phyloP scores from a whole-genome alignment of 192 early-diverging fungal genomes.

The Pilobolus umbonatus region DNA sequence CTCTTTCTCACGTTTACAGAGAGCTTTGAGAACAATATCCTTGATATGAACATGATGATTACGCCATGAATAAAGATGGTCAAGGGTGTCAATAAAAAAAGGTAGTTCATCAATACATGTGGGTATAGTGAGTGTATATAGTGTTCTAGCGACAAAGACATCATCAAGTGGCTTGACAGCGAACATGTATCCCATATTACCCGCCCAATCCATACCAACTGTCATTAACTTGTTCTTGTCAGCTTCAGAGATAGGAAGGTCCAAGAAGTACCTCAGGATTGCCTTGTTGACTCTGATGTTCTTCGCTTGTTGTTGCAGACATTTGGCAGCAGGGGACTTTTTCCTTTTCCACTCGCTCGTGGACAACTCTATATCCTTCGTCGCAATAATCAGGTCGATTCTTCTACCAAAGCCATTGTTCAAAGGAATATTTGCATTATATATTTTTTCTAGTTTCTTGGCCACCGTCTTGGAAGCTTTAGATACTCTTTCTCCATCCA shows the following conservation, averaged over 20 bases:
- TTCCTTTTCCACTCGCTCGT: conserved; percentile 10
- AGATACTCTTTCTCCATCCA: neutral
- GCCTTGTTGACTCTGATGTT: conserved; percentile 12
- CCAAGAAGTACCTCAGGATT: neutral
- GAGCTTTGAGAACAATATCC: neutral
- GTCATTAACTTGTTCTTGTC: neutral
- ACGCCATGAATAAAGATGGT: conserved; percentile 2
- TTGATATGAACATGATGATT: neutral
- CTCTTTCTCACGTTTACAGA: neutral
- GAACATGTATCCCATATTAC: neutral
- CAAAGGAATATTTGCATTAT: neutral
- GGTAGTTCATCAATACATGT: conserved; percentile 1
- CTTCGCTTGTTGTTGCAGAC: conserved; percentile 8
- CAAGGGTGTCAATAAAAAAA: conserved; percentile 6
- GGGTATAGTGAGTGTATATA: neutral
- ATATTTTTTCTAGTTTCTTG: conserved; percentile 6
- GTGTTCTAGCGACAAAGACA: neutral
- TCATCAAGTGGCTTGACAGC: neutral
- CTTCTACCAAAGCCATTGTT: conserved; percentile 6
- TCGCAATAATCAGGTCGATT: neutral
- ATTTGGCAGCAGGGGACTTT: neutral
- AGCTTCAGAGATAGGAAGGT: neutral
- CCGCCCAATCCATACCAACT: conserved; percentile 13
- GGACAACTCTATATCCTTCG: conserved; percentile 1
- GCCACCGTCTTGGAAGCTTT: neutral